Conservation (phyloP, 192 early-diverging fungal species). For the Lobosporangium transversale region DNA sequence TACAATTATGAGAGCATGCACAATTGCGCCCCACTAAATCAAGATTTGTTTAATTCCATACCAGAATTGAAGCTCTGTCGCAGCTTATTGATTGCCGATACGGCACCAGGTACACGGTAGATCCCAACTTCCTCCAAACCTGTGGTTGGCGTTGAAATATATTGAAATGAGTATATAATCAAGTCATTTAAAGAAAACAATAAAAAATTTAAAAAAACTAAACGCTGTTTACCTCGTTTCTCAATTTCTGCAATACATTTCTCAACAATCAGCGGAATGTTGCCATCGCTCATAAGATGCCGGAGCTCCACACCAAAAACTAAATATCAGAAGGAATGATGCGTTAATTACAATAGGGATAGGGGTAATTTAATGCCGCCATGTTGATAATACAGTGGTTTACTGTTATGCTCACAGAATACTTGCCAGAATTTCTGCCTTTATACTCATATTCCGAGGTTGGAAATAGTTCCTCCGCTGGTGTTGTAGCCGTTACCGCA, state of each 20-base stretch:
- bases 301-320: constrained; percentile 72
- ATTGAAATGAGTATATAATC: too few species aligned
- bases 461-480: constrained; percentile 8
- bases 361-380: too few species aligned
- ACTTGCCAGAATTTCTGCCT: constrained; percentile 51
- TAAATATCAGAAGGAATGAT: neutral
- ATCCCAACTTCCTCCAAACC: constrained; percentile 79
- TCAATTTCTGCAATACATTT: constrained; percentile 80
- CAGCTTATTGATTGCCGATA: constrained; percentile 69
- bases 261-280: constrained; percentile 70
- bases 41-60: constrained; percentile 14
- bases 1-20: neutral
- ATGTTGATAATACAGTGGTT: too few species aligned
- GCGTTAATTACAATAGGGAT: too few species aligned
- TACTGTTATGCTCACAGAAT: too few species aligned
- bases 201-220: too few species aligned
- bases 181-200: too few species aligned
- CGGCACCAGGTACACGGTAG: constrained; percentile 76
- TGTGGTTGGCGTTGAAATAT: constrained; percentile 9
- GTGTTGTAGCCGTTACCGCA: neutral
- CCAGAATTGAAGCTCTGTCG: constrained; percentile 69
- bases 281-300: constrained; percentile 66
- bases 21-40: too few species aligned
- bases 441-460: constrained; percentile 54
- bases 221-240: constrained; percentile 56